Conservation (phyloP, 441 rosid genomes). For the Gossypium davidsonii region DNA sequence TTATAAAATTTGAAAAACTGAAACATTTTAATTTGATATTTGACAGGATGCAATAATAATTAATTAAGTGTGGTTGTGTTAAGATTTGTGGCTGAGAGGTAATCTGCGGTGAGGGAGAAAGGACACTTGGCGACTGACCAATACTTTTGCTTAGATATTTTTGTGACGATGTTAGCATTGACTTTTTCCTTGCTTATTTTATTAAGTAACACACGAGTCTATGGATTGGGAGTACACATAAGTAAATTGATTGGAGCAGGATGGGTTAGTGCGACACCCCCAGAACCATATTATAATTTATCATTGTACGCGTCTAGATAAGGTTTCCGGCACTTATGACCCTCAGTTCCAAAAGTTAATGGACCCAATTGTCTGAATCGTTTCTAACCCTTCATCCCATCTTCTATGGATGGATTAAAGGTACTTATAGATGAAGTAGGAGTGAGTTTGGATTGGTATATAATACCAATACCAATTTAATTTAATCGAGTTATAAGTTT, state of each 20-base stretch:
- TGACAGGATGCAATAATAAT: not conserved
- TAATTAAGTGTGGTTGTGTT: not conserved
- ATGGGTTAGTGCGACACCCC: not conserved
- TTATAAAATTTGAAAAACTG: no score
- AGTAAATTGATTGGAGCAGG: not conserved
- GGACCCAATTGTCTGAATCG: not conserved
- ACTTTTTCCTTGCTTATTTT: not conserved
- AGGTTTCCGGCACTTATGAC: not conserved
- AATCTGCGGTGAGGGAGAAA: not conserved
- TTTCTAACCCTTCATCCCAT: no score
- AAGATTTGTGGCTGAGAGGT: not conserved
- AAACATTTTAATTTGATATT: not conserved
- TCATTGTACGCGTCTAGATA: not conserved
- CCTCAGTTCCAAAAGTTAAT: not conserved
- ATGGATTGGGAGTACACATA: no score
- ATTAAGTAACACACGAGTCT: not conserved
- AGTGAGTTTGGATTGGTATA: no score
- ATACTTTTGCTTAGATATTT: not conserved
- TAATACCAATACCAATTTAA: no score
- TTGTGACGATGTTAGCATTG: not conserved
- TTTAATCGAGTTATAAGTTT: no score
- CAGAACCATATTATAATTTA: not conserved
- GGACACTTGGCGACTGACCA: not conserved
- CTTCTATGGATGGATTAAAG: no score
- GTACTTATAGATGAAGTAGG: no score